Evolutionary conservation across 345 rosid genomes (phyloP), one percentile per base, ranked within the genome.

Genomic region (Jatropha curcas): DNA sequence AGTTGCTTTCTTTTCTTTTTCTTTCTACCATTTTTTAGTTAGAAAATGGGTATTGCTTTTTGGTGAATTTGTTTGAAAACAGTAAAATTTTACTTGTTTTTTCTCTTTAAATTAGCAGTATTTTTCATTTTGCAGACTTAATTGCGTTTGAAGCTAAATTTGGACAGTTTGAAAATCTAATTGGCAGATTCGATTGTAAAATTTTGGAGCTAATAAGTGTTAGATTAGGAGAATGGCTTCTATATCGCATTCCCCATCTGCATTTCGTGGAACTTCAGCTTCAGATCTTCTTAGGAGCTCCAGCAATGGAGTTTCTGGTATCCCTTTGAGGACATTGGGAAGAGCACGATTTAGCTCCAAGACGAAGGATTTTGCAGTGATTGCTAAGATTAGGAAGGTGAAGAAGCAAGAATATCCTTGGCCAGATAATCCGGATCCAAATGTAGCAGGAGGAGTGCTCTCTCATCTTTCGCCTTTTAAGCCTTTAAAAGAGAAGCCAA

Each of bases 331-430:
- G 81, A 74, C 80, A 30, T 72, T 88, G 4, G 94, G 92, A 13
- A 81, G 87, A 67, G 72, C 86, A 20, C 75, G 76, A 52, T 80
- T 88, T 33, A 27, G 75, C 58, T 55, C 68, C 20, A 56, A 69
- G 27, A 83, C 76, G 53, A 84, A 72, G 72, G 83, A 70, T 57
- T 75, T 79, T 0, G 33, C 76, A 5, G 86, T 91, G 17, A 65
- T 78, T 37, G 87, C 94, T 12, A 85, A 86, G 85, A 75, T 86
- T 62, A 87, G 91, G 86, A 95, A 89, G 84, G 86, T 80, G 66
- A 92, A 88, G 93, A 95, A 92, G 86, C 87, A 89, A 17, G 98
- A 92, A 48, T 86, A 89, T 74, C 98, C 99, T 0, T 95, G 99
- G 99, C 97, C 99, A 0, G 86, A 83, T 0, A 85, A 92, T 86